These are phyloP conservation scores for Diaporthe citrichinensis DNA, from an alignment of 2,329 filamentous ascomycete genomes.

Conservation along the genomic window DNA sequence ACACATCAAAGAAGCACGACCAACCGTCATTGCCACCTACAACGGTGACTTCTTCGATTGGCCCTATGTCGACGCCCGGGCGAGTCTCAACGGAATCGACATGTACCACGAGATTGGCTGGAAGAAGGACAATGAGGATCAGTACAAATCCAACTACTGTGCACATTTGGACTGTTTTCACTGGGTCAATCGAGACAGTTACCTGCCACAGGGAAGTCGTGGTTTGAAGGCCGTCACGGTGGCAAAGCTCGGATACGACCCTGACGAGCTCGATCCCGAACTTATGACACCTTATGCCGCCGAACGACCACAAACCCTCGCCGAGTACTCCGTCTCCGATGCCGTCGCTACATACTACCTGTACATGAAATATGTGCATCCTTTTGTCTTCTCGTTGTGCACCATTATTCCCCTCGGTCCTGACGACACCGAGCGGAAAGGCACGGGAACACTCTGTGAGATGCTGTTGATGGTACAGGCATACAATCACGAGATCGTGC, in stretches of 20 bases:
- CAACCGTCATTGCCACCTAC: conserved; percentile 99
- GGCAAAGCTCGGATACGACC: conserved; percentile 97
- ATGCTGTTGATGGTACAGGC: conserved; percentile 99
- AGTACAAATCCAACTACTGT: conserved; percentile 96
- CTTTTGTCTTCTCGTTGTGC: conserved; percentile 98
- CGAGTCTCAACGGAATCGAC: conserved; percentile 94
- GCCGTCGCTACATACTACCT: conserved; percentile 98
- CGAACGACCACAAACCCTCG: conserved; percentile 92
- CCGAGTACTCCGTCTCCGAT: conserved; percentile 98
- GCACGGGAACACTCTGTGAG: conserved; percentile 98
- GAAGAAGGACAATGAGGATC: conserved; percentile 93
- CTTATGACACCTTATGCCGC: conserved; percentile 94
- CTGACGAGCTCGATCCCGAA: conserved; percentile 96
- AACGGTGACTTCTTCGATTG: conserved; percentile 99
- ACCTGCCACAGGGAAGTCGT: conserved; percentile 95
- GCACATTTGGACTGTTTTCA: conserved; percentile 99
- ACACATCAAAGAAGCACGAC: conserved; percentile 93
- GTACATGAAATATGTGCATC: conserved; percentile 99
- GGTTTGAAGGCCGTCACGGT: conserved; percentile 98
- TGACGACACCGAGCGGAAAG: conserved; percentile 93
- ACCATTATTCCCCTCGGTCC: conserved; percentile 95
- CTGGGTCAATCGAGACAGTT: conserved; percentile 99
- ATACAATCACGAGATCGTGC: conserved; percentile 89
- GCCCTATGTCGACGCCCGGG: conserved; percentile 96
- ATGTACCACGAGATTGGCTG: conserved; percentile 99